Evolutionary conservation across 352 stramenopile genomes (phyloP).

Genomic region (Phytopythium montanum): DNA sequence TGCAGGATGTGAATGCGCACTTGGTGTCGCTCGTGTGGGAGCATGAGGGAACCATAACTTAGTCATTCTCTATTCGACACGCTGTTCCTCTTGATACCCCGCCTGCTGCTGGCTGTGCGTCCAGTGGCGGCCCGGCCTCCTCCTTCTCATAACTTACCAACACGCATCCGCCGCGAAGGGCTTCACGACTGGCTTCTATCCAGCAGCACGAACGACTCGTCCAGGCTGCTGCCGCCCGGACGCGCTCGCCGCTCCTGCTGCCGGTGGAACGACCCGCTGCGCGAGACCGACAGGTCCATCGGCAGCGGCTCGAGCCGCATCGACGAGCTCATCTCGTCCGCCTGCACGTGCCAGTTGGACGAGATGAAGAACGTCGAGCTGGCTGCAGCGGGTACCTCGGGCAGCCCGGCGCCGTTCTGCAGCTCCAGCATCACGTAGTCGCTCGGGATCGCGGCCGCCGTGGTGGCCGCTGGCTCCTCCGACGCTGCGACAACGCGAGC

Average conservation of each 20-base stretch:
- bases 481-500: slow-evolving; percentile 44
- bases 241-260: slow-evolving; percentile 12
- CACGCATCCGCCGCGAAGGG: not conserved
- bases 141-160: slow-evolving; percentile 2
- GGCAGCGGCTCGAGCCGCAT: slow-evolving; percentile 36
- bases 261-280: slow-evolving; percentile 10
- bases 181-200: slow-evolving; percentile 19
- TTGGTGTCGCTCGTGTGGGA: no score
- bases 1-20: not conserved
- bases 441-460: slow-evolving; percentile 39
- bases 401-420: slow-evolving; percentile 55
- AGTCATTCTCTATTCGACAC: slow-evolving; percentile 7
- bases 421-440: slow-evolving; percentile 85
- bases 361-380: slow-evolving; percentile 83
- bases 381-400: slow-evolving; percentile 21
- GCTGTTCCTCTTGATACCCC: not conserved
- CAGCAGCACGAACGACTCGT: slow-evolving; percentile 77
- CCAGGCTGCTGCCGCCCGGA: slow-evolving; percentile 23
- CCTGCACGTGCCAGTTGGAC: slow-evolving; percentile 72
- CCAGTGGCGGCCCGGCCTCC: not conserved
- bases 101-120: not conserved
- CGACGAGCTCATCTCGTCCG: slow-evolving; percentile 73
- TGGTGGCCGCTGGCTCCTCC: slow-evolving; percentile 10
- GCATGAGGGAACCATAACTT: slow-evolving; percentile 1
- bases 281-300: not conserved